A percentile compares a stretch with the other conserved stretches of the same genome.
Conservation (phyloP, 495 filamentous ascomycete species). For the Penicillium dipodomyicola region DNA sequence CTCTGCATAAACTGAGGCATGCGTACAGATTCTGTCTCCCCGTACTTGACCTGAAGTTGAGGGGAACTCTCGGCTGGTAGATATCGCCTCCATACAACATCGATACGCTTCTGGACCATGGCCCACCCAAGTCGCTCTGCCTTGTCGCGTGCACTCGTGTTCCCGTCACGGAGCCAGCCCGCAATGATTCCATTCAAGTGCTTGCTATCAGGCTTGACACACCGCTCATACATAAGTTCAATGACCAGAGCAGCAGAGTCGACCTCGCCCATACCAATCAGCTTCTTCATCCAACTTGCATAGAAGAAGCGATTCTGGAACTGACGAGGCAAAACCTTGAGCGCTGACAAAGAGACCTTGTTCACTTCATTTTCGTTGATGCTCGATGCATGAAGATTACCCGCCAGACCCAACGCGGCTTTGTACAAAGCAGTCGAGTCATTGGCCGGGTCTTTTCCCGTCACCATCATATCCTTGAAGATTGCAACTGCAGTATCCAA, state of each 20-base stretch:
- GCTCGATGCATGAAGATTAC: conserved; percentile 47
- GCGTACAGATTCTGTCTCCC: conserved; percentile 17
- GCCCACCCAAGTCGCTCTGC: conserved; percentile 72
- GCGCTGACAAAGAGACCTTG: conserved; percentile 49
- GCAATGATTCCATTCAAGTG: conserved; percentile 75
- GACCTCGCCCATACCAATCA: conserved; percentile 69
- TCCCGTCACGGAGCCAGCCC: conserved; percentile 66
- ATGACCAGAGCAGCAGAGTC: conserved; percentile 67
- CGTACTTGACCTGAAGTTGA: conserved; percentile 24
- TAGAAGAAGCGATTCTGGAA: conserved; percentile 78
- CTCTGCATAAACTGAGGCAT: conserved; percentile 41
- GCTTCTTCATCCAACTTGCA: conserved; percentile 76
- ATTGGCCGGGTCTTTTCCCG: conserved; percentile 48
- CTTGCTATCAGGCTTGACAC: conserved; percentile 61
- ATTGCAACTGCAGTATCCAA: conserved; percentile 64
- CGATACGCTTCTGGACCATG: conserved; percentile 68
- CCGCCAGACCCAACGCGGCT: conserved; percentile 42
- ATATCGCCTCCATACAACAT: conserved; percentile 50
- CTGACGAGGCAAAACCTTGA: conserved; percentile 55
- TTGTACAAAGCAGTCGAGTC: conserved; percentile 51
- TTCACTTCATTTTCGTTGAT: conserved; percentile 48
- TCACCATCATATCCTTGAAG: conserved; percentile 85
- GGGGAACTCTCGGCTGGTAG: conserved; percentile 21
- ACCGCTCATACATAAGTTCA: conserved; percentile 63
- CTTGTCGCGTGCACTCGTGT: conserved; percentile 49